Evolutionary conservation across 305 asterid genomes (phyloP).

Genomic region (Solanum hybrid): DNA sequence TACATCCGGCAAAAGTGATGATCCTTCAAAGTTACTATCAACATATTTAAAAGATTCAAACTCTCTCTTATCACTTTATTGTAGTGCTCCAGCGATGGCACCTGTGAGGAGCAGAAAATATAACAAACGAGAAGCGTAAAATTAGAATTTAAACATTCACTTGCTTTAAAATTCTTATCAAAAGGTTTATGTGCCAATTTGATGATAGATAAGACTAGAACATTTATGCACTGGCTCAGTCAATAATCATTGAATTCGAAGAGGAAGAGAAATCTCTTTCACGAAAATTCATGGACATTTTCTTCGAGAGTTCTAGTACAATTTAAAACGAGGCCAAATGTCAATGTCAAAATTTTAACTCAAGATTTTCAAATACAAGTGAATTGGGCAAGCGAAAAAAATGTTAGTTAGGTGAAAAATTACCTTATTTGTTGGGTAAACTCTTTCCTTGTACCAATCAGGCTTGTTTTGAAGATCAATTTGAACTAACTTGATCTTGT

Average conservation of each 20-base stretch:
- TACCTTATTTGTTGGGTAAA: conserved; percentile 68
- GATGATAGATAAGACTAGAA: background rate
- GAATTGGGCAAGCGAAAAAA: background rate
- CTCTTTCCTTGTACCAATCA: conserved; percentile 87
- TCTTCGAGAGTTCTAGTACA: too few relatives aligned
- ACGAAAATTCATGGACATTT: background rate
- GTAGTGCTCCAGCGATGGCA: conserved; percentile 73
- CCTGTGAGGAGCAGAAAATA: conserved; percentile 21
- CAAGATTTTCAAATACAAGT: background rate
- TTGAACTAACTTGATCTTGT: conserved; percentile 57
- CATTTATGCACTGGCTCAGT: background rate
- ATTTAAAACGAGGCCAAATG: background rate
- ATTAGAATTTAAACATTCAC: background rate
- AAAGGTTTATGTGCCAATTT: background rate
- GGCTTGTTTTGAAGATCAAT: conserved; percentile 64
- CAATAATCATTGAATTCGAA: background rate
- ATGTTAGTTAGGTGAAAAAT: background rate
- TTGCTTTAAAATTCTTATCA: background rate
- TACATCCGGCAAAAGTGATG: conserved; percentile 57
- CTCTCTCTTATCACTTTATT: conserved; percentile 64
- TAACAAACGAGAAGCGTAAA: background rate
- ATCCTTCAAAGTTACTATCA: conserved; percentile 67
- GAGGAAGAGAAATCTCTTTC: background rate
- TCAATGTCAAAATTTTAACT: background rate
- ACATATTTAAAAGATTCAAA: conserved; percentile 58